Conservation (phyloP, 1,284 basidiomycete species). For the Apiotrichum veenhuisii region DNA sequence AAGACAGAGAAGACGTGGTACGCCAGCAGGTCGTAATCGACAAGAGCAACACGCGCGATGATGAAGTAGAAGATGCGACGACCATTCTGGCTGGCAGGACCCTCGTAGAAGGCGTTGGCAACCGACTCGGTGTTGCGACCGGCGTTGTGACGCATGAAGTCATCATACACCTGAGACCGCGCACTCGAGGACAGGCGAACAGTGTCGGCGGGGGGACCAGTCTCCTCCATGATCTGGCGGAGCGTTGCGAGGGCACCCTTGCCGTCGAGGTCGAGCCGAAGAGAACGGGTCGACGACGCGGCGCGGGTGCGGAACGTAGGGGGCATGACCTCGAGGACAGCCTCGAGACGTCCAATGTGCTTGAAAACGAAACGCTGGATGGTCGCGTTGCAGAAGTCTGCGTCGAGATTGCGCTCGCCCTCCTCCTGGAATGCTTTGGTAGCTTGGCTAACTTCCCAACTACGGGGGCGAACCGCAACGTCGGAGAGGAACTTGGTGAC, state of each 20-base stretch:
- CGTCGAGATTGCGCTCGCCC: conserved; percentile 32
- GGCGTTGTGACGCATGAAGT: conserved; percentile 64
- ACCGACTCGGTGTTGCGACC: conserved; percentile 63
- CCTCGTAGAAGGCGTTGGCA: conserved; percentile 65
- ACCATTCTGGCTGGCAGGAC: conserved; percentile 51
- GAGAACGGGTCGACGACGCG: conserved; percentile 21
- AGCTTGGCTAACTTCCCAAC: conserved; percentile 33
- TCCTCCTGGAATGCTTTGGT: conserved; percentile 37
- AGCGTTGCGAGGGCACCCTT: conserved; percentile 72
- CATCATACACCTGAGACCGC: conserved; percentile 52
- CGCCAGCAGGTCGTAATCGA: conserved; percentile 80
- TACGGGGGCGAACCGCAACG: conserved; percentile 56
- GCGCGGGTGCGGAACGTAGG: conserved; percentile 22
- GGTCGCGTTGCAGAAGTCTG: conserved; percentile 36
- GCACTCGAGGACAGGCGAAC: conserved; percentile 57
- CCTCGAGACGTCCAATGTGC: conserved; percentile 32
- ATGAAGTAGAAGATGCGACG: conserved; percentile 51
- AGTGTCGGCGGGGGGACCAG: conserved; percentile 66
- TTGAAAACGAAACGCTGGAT: conserved; percentile 42
- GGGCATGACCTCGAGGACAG: conserved; percentile 30
- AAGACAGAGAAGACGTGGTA: conserved; percentile 73
- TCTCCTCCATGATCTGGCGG: conserved; percentile 69
- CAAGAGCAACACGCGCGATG: conserved; percentile 69
- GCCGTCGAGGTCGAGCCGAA: conserved; percentile 57
- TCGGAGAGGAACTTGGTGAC: conserved; percentile 80